These are phyloP conservation scores for Corrigiola litoralis DNA, from an alignment of 179 eudicot genomes.

Conservation along the genomic window DNA sequence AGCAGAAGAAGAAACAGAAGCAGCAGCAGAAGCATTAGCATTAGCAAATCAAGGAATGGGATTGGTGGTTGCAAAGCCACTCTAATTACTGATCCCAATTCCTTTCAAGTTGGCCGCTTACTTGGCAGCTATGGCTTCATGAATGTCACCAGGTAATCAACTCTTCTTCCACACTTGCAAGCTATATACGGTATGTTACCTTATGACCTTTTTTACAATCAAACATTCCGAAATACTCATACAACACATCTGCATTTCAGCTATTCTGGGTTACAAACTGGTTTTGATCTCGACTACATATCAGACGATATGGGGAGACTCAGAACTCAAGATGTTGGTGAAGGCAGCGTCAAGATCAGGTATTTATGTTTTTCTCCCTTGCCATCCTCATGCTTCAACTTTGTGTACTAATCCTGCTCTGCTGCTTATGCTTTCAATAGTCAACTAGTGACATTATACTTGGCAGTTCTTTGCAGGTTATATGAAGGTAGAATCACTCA, in stretches of 20 bases:
- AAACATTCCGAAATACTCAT: too few species aligned
- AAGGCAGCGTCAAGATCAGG: constrained; percentile 88
- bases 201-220: too few species aligned
- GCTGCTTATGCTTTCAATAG: background rate
- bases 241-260: too few species aligned
- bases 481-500: constrained; percentile 88
- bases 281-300: constrained; percentile 32
- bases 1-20: background rate
- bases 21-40: too few species aligned
- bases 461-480: constrained; percentile 71
- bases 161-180: background rate
- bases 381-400: too few species aligned
- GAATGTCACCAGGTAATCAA: constrained; percentile 62
- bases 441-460: constrained; percentile 38
- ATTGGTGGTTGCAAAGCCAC: constrained; percentile 47
- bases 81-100: constrained; percentile 51
- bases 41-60: too few species aligned
- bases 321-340: constrained; percentile 77
- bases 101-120: constrained; percentile 80
- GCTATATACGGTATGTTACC: too few species aligned
- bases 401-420: too few species aligned
- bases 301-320: constrained; percentile 50
- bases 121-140: constrained; percentile 90
- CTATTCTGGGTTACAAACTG: constrained; percentile 64
- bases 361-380: constrained; percentile 14